Base-by-base conservation (phyloP, 176 grass and related monocot species). In the Oryza officinalis region DNA sequence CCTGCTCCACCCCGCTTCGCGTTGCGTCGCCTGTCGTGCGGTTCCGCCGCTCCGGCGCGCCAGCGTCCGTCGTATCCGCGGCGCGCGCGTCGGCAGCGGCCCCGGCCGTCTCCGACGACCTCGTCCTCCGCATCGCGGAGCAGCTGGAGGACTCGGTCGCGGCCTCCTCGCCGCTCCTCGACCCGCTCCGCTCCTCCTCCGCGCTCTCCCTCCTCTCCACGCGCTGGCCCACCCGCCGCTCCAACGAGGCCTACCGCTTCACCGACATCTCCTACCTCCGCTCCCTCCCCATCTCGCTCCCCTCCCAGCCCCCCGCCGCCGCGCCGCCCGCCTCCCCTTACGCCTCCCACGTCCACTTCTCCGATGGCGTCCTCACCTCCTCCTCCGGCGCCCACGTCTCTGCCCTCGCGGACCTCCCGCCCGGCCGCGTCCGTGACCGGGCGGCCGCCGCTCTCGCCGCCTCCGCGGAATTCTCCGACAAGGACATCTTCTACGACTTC, bases 401-500 rank as follows among this genome's bases (percentile, higher is more conserved):
- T 73, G 8, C 85, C 41, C 91, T 89, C 20, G 60, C 88, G 4
- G 70, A 81, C 77, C 35, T 88, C 2, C 86, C 86, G 11, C 83
- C 83, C 0, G 92, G 88, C 43, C 46, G 1, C 45, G 74, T 60
- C 20, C 20, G 72, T 2, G 88, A 86, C 77, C 79, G 92, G 5
- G 75, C 89, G 30, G 83, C 84, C 23, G 69, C 88, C 0, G 86
- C 57, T 10, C 28, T 91, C 59, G 63, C 86, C 3, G 86, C 80
- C 54, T 83, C 88, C 5, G 68, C 84, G 14, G 74, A 23, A 5
- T 94, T 94, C 66, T 37, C 63, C 20, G 65, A 94, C 43, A 40
- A 87, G 71, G 92, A 94, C 80, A 66, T 94, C 52, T 94, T 94
- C 86, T 94, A 85, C 71, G 88, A 94, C 54, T 88, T 94, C 86